Conservation (phyloP, 75 land plant genomes). For the Azolla pinnata region DNA sequence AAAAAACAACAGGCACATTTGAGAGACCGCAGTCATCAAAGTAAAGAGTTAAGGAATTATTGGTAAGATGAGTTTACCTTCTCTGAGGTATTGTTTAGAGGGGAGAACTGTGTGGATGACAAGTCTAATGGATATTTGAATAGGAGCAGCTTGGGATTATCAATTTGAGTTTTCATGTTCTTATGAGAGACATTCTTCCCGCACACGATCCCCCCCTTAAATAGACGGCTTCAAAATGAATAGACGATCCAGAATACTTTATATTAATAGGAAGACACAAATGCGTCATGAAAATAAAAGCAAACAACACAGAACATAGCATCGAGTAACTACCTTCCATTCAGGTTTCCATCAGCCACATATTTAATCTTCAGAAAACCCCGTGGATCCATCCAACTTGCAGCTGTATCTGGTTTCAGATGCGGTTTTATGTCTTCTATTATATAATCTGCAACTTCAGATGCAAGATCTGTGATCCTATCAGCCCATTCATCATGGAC, state of each 20-base stretch:
- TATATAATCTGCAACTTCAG: no score
- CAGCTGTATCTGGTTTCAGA: slow-evolving; percentile 17
- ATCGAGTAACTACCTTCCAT: slow-evolving; percentile 13
- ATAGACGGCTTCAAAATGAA: slow-evolving; percentile 32
- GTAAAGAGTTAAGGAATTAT: neutral
- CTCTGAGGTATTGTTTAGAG: slow-evolving; percentile 58
- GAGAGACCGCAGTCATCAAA: neutral
- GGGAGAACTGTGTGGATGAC: slow-evolving; percentile 60
- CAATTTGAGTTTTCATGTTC: slow-evolving; percentile 75
- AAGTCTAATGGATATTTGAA: slow-evolving; percentile 83
- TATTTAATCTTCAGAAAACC: slow-evolving; percentile 31
- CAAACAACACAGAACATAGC: no score
- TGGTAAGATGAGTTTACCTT: slow-evolving; percentile 36
- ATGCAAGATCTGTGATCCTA: no score
- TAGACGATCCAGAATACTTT: neutral
- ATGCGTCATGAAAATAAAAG: neutral
- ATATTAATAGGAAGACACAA: neutral
- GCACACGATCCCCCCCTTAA: slow-evolving; percentile 83
- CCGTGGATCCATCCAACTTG: slow-evolving; percentile 27
- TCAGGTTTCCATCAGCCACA: slow-evolving; percentile 17
- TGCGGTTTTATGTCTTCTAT: no score
- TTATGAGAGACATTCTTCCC: slow-evolving; percentile 82
- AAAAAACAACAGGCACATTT: neutral
- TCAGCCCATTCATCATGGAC: no score
- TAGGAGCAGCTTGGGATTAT: slow-evolving; percentile 59